Base-by-base conservation (phyloP, 345 rosid species). In the Cardiospermum halicacabum region DNA sequence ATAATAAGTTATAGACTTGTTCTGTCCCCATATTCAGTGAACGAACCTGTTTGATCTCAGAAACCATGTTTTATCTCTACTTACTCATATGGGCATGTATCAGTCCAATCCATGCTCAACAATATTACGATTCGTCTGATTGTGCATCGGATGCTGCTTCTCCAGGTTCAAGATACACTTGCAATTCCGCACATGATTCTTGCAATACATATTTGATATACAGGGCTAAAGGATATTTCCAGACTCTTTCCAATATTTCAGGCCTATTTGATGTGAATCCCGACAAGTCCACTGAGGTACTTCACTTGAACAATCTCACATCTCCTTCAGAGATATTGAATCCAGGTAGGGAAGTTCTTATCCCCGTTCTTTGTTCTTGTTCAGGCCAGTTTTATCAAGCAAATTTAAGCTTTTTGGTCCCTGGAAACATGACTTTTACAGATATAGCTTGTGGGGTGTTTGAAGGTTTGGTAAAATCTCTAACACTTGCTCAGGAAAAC, bases 131-230 rank as follows among this genome's bases (percentile, higher is more conserved):
- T 51, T 27, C 72, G 2, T 62, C 76, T 1, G 40, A 31, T n/a
- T 86, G 89, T 58, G 64, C 74, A n/a, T 49, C 51, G 0, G 34
- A 51, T 32, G 16, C 53, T 42, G 69, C 19, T 15, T 16, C 37
- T 53, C 82, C 80, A 7, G 84, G 89, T 54, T 74, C 83, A 7
- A 78, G 84, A 71, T 81, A 83, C 73, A 66, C 69, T 47, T 81
- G 91, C 77, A 71, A 62, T 37, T 63, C 75, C 55, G 12, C 16
- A 54, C 37, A 18, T 24, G 37, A 34, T 11, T 57, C 81, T 3
- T 84, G 92, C 66, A 36, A n/a, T 2, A 74, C 89, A 13, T 84
- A 70, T 68, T 16, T 82, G 25, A 71, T 81, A 36, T 86, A 69
- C 75, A 77, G 89, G 63, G 80, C 84, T 21, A 80, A 59, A 60